A percentile compares a stretch with the other conserved stretches of the same genome.
These are phyloP conservation scores for Periconia digitata DNA, from an alignment of 2,329 filamentous ascomycete genomes.

Conservation along the genomic window DNA sequence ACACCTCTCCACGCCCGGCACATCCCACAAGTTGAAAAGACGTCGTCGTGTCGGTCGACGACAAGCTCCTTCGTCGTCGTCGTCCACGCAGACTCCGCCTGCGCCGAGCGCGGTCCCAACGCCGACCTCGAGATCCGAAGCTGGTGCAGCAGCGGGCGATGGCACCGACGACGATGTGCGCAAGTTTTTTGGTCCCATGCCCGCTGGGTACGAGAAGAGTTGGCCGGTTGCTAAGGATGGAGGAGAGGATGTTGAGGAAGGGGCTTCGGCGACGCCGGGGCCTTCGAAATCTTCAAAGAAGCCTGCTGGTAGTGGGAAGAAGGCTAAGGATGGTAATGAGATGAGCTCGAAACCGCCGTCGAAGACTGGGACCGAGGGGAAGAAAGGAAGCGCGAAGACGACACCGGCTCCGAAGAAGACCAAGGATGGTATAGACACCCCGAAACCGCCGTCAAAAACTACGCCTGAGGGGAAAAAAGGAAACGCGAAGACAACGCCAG, in stretches of 20 bases:
- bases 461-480: too few relatives aligned
- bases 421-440: too few relatives aligned
- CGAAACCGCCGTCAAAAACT: too few relatives aligned
- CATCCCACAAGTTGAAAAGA: not conserved
- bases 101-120: too few relatives aligned
- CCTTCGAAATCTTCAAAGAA: too few relatives aligned
- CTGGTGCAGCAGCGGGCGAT: not conserved
- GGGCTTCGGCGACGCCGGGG: too few relatives aligned
- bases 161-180: conserved; percentile 2
- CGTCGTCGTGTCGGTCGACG: not conserved
- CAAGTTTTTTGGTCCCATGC: conserved; percentile 9
- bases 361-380: too few relatives aligned
- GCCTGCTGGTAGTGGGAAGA: too few relatives aligned
- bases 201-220: conserved; percentile 5
- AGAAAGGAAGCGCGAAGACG: too few relatives aligned
- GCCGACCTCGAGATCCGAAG: not conserved
- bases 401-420: not conserved
- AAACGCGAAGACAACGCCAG: not conserved
- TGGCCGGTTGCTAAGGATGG: conserved; percentile 7
- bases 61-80: not conserved
- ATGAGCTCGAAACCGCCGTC: too few relatives aligned
- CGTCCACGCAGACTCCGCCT: not conserved
- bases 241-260: too few relatives aligned
- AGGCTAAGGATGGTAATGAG: too few relatives aligned
- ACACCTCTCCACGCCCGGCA: conserved; percentile 13